phyloP scores from a whole-genome alignment of 2,329 filamentous ascomycete species.

The Nemania serpens region DNA sequence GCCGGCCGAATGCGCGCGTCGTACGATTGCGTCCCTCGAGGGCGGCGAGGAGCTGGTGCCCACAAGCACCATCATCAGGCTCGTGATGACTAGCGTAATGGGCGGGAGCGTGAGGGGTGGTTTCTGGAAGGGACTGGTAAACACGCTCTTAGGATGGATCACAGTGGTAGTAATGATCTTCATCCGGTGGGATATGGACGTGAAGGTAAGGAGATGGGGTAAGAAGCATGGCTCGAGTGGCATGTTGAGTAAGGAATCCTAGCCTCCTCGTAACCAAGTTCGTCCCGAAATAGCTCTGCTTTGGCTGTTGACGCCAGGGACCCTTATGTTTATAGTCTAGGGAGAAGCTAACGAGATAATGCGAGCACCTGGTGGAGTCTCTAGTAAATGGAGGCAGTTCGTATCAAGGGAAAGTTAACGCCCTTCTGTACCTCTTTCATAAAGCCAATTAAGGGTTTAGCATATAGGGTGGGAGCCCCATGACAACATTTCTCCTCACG shows the following conservation, averaged over 20 bases:
- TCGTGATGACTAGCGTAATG: conserved; percentile 56
- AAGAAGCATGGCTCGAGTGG: conserved; percentile 37
- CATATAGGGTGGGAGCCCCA: too few relatives aligned
- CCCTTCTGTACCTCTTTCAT: too few relatives aligned
- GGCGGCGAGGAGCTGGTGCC: conserved; percentile 66
- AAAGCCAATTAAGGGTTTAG: too few relatives aligned
- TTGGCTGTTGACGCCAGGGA: too few relatives aligned
- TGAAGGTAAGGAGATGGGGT: conserved; percentile 44
- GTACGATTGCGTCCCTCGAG: conserved; percentile 63
- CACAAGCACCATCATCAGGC: conserved; percentile 60
- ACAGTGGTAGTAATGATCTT: conserved; percentile 44
- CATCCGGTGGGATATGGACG: conserved; percentile 46
- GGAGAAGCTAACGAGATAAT: too few relatives aligned
- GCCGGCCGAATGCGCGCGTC: conserved; percentile 63
- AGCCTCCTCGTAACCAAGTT: not conserved
- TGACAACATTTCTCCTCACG: too few relatives aligned
- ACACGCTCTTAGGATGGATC: conserved; percentile 44
- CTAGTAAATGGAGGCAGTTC: too few relatives aligned
- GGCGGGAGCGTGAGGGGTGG: conserved; percentile 42
- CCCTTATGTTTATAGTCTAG: too few relatives aligned
- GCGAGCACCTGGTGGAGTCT: too few relatives aligned
- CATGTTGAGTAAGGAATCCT: conserved; percentile 17
- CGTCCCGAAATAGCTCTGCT: too few relatives aligned
- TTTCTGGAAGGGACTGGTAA: conserved; percentile 37
- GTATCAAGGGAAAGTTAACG: too few relatives aligned